Conservation (phyloP, 2,329 filamentous ascomycete species). For the Fonsecaea nubica region DNA sequence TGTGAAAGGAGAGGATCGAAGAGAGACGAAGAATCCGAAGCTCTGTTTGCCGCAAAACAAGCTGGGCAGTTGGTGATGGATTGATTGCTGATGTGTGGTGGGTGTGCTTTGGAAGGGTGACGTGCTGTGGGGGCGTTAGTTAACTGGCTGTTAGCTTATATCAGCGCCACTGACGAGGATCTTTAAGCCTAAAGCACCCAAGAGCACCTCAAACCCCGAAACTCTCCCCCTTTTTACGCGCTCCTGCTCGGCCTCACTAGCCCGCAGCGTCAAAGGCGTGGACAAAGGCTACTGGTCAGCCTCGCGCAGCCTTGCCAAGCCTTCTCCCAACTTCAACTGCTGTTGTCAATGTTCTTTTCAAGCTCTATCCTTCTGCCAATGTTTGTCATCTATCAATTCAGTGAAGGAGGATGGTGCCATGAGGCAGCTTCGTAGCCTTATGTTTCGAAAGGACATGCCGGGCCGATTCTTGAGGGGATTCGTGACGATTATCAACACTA, state of each 20-base stretch:
- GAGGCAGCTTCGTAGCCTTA: not conserved
- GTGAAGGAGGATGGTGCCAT: not conserved
- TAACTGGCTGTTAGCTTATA: not conserved
- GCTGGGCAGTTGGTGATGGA: conserved; percentile 1
- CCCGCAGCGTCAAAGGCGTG: not conserved
- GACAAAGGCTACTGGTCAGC: not conserved
- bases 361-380: not conserved
- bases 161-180: not conserved
- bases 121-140: not conserved
- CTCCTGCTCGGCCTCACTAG: not conserved
- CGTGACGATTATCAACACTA: not conserved
- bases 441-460: not conserved
- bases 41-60: not conserved
- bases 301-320: conserved; percentile 19
- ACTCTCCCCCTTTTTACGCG: not conserved
- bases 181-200: not conserved
- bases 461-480: not conserved
- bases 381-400: not conserved
- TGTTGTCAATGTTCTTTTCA: not conserved
- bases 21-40: not conserved
- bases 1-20: not conserved
- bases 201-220: not conserved
- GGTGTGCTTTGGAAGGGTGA: not conserved
- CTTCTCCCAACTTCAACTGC: not conserved
- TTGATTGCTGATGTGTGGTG: conserved; percentile 4